Evolutionary conservation across 345 rosid genomes (phyloP).

Genomic region (Fremontodendron californicum): DNA sequence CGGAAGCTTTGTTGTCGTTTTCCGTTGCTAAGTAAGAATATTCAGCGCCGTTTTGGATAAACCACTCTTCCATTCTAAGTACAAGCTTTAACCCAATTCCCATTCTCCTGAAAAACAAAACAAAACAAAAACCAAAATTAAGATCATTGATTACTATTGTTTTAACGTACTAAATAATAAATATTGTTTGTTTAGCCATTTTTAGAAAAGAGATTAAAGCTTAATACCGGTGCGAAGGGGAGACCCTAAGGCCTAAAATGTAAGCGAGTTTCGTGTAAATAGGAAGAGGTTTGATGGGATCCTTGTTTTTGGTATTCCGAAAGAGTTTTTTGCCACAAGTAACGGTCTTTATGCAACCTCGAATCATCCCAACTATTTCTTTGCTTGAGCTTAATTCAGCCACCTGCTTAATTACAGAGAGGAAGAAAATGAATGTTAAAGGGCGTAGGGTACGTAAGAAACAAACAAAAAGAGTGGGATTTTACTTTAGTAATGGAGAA

Average conservation of each 20-base stretch:
- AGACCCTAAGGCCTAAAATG: slow-evolving; percentile 85
- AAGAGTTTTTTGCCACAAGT: slow-evolving; percentile 64
- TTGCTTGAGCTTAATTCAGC: slow-evolving; percentile 59
- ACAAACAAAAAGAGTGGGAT: background rate
- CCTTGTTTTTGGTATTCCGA: slow-evolving; percentile 23
- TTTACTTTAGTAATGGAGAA: background rate
- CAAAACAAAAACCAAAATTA: background rate
- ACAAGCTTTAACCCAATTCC: slow-evolving; percentile 79
- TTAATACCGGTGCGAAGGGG: slow-evolving; percentile 72
- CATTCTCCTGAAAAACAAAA: slow-evolving; percentile 59
- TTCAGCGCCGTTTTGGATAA: slow-evolving; percentile 70
- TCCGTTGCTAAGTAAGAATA: too few species aligned
- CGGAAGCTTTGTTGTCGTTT: slow-evolving; percentile 82
- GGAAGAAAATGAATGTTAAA: background rate
- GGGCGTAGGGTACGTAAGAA: background rate
- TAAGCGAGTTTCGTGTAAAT: slow-evolving; percentile 78
- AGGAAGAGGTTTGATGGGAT: slow-evolving; percentile 30
- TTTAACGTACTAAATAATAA: background rate
- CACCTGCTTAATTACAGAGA: slow-evolving; percentile 44
- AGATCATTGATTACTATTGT: background rate
- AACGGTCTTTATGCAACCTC: slow-evolving; percentile 89
- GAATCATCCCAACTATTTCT: slow-evolving; percentile 74
- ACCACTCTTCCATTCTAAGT: slow-evolving; percentile 67
- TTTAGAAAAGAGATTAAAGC: background rate
- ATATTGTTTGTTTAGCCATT: background rate